These are phyloP conservation scores for Fraxinus latifolia DNA, from an alignment of 305 asterid species.

Conservation along the genomic window DNA sequence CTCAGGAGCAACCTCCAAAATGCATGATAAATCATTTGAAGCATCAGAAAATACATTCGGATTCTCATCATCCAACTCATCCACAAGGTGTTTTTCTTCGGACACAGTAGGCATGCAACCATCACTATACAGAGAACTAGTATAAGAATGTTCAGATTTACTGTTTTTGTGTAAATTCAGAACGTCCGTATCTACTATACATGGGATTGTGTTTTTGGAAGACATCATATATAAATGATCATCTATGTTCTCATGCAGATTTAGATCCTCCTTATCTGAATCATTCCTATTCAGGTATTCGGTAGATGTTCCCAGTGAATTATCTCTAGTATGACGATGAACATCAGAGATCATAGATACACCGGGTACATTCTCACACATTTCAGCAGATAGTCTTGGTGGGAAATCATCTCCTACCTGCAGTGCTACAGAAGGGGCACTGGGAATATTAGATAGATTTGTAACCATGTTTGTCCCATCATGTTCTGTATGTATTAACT, in stretches of 20 bases:
- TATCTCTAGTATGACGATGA: conserved; percentile 28
- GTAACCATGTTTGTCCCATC: conserved; percentile 26
- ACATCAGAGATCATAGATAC: conserved; percentile 29
- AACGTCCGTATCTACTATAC: conserved; percentile 35
- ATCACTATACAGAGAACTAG: conserved; percentile 21
- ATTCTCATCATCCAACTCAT: conserved; percentile 35
- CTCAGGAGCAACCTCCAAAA: conserved; percentile 31
- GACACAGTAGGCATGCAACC: conserved; percentile 27
- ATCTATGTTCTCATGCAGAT: conserved; percentile 25
- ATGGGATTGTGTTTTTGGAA: conserved; percentile 23
- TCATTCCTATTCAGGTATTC: conserved; percentile 30
- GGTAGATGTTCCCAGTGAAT: conserved; percentile 25
- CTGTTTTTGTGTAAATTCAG: conserved; percentile 24
- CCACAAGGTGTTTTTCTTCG: conserved; percentile 26
- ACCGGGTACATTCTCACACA: conserved; percentile 23
- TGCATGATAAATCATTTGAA: conserved; percentile 26
- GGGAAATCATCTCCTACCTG: conserved; percentile 33
- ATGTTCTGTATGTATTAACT: conserved; percentile 24
- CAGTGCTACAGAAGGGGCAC: conserved; percentile 25
- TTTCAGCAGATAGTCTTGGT: conserved; percentile 32
- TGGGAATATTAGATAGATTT: conserved; percentile 32
- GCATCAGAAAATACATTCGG: conserved; percentile 34
- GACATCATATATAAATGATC: conserved; percentile 23
- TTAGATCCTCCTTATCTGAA: conserved; percentile 28
- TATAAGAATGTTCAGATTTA: conserved; percentile 31